Evolutionary conservation across 805 yeast species (phyloP), one percentile per base, ranked within the genome.

Genomic region (Cyberlindnera galapagoensis): DNA sequence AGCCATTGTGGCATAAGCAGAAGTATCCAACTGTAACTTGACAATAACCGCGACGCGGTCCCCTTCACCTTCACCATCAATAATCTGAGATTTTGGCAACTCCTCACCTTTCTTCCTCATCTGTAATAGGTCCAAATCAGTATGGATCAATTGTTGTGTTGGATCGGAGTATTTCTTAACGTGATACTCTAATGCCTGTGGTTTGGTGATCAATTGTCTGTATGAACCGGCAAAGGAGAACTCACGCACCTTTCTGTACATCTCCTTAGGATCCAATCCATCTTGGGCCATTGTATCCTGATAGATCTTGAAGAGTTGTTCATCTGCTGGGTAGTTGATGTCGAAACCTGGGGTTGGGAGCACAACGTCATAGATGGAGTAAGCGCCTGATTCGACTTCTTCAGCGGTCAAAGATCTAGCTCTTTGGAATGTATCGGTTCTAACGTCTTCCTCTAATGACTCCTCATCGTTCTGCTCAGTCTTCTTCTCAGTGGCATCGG

Each of bases 1-100:
- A 1, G 95, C 95, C 98, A 92, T 94, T 0, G 99, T 92, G 2
- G 99, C 99, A 56, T 92, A 92, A 6, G 94, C 79, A 21, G 96
- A 81, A 3, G 83, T 77, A 5, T 87, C 90, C 37, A 92, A 65
- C 49, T 76, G 80, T 68, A 92, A 67, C 44, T 71, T 77, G 37
- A 94, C 55, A 5, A 92, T 67, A 10, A 88, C 74, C 0, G 95
- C 97, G 0, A 67, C 62, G 36, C 71, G 74, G 26, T 56, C 53
- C 29, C 62, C 62, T 23, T 40, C 39, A 4, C 23, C 31, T 11
- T 18, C 18, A 6, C 7, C n/a, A 17, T 56, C 57, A 8, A 48
- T 35, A 31, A 51, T 51, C 42, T 65, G 57, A 12, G 35, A 37
- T 34, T 31, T 28, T 18, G 28, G 27, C 28, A 34, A 32, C 28